Evolutionary conservation across 352 stramenopile species (phyloP).

Genomic region (Phytophthora boehmeriae): DNA sequence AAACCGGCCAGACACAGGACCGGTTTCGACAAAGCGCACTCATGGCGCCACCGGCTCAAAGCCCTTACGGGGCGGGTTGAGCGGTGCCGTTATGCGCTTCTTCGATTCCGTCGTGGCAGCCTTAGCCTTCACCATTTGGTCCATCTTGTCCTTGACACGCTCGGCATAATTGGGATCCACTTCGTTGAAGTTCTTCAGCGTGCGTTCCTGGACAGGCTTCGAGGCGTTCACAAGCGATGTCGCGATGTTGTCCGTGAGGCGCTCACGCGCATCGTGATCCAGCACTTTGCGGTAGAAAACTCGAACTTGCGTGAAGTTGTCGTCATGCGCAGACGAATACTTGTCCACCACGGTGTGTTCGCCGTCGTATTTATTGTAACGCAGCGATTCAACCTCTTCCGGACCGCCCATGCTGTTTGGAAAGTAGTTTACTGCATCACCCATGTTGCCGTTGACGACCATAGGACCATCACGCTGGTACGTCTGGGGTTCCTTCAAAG

Average conservation of each 20-base stretch:
- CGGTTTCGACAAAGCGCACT: slow-evolving; percentile 4
- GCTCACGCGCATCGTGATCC: slow-evolving; percentile 52
- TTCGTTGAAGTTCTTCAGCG: slow-evolving; percentile 38
- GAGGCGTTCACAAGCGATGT: slow-evolving; percentile 56
- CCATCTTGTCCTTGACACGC: slow-evolving; percentile 44
- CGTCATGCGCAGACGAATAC: slow-evolving; percentile 71
- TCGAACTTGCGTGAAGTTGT: slow-evolving; percentile 76
- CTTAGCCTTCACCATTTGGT: slow-evolving; percentile 35
- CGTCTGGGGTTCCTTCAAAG: slow-evolving; percentile 58
- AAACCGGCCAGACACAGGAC: neutral
- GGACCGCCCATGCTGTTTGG: slow-evolving; percentile 68
- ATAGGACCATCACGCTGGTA: slow-evolving; percentile 83
- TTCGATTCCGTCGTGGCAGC: slow-evolving; percentile 26
- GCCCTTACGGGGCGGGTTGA: slow-evolving; percentile 37
- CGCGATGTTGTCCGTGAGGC: slow-evolving; percentile 82
- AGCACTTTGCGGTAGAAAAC: slow-evolving; percentile 77
- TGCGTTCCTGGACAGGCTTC: slow-evolving; percentile 35
- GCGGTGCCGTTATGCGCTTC: slow-evolving; percentile 32
- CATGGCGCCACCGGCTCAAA: slow-evolving; percentile 38
- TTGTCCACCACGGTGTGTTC: slow-evolving; percentile 41
- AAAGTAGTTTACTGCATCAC: slow-evolving; percentile 73
- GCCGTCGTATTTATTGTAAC: slow-evolving; percentile 26
- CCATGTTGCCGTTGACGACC: slow-evolving; percentile 69
- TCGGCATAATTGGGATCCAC: slow-evolving; percentile 41
- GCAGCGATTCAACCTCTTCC: slow-evolving; percentile 28